Base-by-base conservation (phyloP, 192 early-diverging fungal species). In the Podila clonocystis region DNA sequence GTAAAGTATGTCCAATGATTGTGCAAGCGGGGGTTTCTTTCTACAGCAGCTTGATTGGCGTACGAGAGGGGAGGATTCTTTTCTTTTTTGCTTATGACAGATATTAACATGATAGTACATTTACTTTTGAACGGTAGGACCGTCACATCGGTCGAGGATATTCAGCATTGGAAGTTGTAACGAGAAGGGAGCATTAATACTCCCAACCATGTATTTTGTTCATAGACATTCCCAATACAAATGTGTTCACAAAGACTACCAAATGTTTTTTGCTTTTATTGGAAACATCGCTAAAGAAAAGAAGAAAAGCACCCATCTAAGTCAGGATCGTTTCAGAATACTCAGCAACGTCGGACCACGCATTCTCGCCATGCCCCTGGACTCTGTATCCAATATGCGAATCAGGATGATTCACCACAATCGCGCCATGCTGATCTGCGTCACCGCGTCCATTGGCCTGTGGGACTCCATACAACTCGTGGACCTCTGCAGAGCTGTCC, bases 161-260 rank as follows among this genome's bases (percentile, higher is more conserved):
- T 67, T 49, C 75, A 71, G n/a, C 75, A 71, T 22, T 78, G 75
- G 75, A 34, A 68, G 26, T 67, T 78, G 64, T 78, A 71, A 60
- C 6, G 28, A 31, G 17, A 61, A 30, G 20, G 8, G 4, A 45
- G 2, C 41, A 17, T 15, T 15, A 15, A 45, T 45, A 45, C 15
- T 12, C 41, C 15, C 41, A 13, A 45, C 41, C 41, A 45, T 45
- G 41, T 45, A 45, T 45, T 45, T 15, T 45, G 41, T 45, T 45
- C 15, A 45, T 45, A 45, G 41, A 45, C 41, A 45, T 45, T 45
- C 41, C 13, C 41, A 45, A 45, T 45, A 15, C 41, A 45, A 45
- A 12, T 15, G 41, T 15, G 13, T 45, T 45, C 34, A 45, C 41
- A 45, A 45, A 45, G 15, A 45, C 41, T 13, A 45, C 41, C 15